These are phyloP conservation scores for Tanacetum coccineum DNA, from an alignment of 129 eudicot genomes.

Conservation along the genomic window DNA sequence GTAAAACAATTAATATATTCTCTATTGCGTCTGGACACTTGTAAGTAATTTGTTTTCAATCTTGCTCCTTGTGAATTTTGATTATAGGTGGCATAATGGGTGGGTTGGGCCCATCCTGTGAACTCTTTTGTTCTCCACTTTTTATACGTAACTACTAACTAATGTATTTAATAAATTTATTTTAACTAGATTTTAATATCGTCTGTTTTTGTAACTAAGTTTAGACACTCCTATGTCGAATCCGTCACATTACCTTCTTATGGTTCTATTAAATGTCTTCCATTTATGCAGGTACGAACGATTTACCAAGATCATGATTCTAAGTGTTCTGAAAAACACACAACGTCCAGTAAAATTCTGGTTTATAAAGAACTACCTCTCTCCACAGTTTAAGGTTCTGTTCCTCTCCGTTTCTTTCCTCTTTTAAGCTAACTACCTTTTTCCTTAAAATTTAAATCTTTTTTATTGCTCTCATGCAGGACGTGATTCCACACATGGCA, in stretches of 20 bases:
- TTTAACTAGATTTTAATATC: no score
- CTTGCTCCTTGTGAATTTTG: constrained; percentile 9
- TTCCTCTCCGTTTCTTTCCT: constrained; percentile 1
- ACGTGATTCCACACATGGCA: constrained; percentile 96
- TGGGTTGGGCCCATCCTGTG: neutral
- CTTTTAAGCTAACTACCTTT: neutral
- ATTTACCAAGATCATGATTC: constrained; percentile 83
- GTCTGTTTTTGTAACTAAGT: neutral
- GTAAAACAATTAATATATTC: constrained; percentile 79
- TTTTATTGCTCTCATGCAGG: constrained; percentile 43
- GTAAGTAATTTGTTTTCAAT: constrained; percentile 47
- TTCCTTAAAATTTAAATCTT: neutral
- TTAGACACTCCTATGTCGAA: no score
- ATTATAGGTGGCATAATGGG: neutral
- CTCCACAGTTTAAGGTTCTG: constrained; percentile 91
- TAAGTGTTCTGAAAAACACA: constrained; percentile 84
- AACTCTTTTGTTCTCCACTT: neutral
- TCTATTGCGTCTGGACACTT: constrained; percentile 98
- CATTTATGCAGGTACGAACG: constrained; percentile 75
- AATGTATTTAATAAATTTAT: no score
- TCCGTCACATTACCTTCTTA: no score
- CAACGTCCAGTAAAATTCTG: constrained; percentile 90
- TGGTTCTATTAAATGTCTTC: neutral
- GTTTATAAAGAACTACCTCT: constrained; percentile 95
- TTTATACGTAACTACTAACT: neutral